These are phyloP conservation scores for Pythium volutum DNA, from an alignment of 352 stramenopile species.

Conservation along the genomic window DNA sequence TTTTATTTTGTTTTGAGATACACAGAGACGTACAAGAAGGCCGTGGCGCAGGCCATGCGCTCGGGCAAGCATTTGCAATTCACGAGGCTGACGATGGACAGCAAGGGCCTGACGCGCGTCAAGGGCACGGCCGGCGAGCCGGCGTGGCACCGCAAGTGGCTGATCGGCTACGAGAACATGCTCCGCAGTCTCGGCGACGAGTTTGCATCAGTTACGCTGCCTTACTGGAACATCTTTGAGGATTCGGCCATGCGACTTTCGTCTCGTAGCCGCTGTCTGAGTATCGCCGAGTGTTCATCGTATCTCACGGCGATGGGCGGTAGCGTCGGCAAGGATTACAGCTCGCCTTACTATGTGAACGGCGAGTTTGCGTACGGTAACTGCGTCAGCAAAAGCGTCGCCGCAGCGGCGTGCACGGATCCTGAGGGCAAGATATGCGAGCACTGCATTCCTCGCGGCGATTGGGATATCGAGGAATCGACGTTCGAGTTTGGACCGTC, in stretches of 20 bases:
- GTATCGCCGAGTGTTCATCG: conserved; percentile 30
- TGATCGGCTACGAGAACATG: conserved; percentile 44
- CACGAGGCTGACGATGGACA: conserved; percentile 30
- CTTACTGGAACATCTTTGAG: conserved; percentile 35
- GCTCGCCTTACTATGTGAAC: conserved; percentile 24
- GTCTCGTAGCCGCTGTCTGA: conserved; percentile 19
- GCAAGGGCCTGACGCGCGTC: conserved; percentile 19
- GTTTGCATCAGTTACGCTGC: conserved; percentile 31
- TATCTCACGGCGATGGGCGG: conserved; percentile 59
- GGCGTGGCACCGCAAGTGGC: conserved; percentile 31
- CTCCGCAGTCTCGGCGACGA: conserved; percentile 28
- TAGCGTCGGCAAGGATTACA: conserved; percentile 33
- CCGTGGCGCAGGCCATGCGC: conserved; percentile 28
- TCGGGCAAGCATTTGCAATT: conserved; percentile 35
- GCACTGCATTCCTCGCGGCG: conserved; percentile 56
- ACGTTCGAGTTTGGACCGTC: conserved; percentile 66
- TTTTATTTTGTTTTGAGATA: not conserved
- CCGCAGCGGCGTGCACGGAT: conserved; percentile 40
- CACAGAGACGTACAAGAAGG: conserved; percentile 27
- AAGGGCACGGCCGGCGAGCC: conserved; percentile 19
- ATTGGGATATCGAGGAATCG: conserved; percentile 59
- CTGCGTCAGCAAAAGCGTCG: conserved; percentile 53
- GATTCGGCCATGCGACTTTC: conserved; percentile 26
- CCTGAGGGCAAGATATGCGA: conserved; percentile 39
- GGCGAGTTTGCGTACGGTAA: conserved; percentile 41